Conservation (phyloP, 257 asterid species). For the Linaria vulgaris region DNA sequence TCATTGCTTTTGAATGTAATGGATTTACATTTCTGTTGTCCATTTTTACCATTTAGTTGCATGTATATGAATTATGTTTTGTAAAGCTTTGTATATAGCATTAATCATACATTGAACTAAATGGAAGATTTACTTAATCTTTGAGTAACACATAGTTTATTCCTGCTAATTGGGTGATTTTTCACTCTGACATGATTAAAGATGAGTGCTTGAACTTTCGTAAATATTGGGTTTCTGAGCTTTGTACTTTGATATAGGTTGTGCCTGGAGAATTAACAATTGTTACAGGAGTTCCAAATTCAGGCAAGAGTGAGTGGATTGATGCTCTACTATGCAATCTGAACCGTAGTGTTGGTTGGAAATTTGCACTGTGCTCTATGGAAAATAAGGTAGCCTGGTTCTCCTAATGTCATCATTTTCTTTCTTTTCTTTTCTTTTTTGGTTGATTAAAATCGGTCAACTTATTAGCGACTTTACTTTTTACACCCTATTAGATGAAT, state of each 20-base stretch:
- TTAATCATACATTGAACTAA: background rate
- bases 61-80: background rate
- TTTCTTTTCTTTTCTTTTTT: slow-evolving; percentile 1
- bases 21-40: background rate
- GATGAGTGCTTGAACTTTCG: no score
- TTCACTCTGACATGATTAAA: background rate
- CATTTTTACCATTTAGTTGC: background rate
- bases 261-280: slow-evolving; percentile 95
- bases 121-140: background rate
- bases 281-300: slow-evolving; percentile 97
- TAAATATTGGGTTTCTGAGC: slow-evolving; percentile 12
- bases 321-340: slow-evolving; percentile 96
- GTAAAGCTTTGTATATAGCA: background rate
- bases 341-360: slow-evolving; percentile 84
- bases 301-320: slow-evolving; percentile 99
- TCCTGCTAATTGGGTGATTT: background rate
- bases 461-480: background rate
- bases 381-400: slow-evolving; percentile 72
- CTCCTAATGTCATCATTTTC: background rate
- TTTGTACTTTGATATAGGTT: slow-evolving; percentile 49
- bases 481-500: background rate
- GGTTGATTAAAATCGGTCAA: background rate
- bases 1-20: background rate
- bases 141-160: background rate
- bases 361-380: slow-evolving; percentile 95